Percentiles rank a stretch among this genome's conserved stretches.
Evolutionary conservation across 495 filamentous ascomycete genomes (phyloP).

Genomic region (Xylaria nigripes): DNA sequence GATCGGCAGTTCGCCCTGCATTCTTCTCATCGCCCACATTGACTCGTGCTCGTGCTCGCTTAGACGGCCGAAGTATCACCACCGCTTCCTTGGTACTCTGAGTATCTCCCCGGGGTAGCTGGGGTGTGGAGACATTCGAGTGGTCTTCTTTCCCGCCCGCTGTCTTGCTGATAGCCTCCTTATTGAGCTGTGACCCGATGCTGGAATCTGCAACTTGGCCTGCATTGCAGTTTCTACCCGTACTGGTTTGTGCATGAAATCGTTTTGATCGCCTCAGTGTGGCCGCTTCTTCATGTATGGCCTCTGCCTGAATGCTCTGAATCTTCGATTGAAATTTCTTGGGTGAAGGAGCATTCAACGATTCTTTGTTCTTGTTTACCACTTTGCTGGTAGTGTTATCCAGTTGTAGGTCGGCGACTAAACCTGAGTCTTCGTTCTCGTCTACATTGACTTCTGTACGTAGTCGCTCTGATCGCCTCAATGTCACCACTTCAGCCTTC

Average conservation of each 20-base stretch:
- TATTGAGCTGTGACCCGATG: not conserved
- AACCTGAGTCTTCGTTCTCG: too few species aligned
- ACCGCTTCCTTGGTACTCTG: too few species aligned
- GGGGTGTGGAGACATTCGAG: too few species aligned
- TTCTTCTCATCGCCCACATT: too few species aligned
- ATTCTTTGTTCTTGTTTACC: not conserved
- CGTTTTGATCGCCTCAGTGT: constrained; percentile 7
- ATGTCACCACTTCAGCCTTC: not conserved
- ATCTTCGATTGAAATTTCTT: not conserved
- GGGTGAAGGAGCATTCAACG: not conserved
- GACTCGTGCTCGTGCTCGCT: too few species aligned
- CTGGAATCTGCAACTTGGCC: not conserved
- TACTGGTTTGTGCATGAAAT: not conserved
- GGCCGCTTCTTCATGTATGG: not conserved
- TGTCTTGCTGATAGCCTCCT: not conserved
- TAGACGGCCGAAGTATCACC: too few species aligned
- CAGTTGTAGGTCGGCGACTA: too few species aligned
- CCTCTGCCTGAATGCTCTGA: not conserved
- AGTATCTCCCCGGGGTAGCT: too few species aligned
- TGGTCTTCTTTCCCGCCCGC: not conserved
- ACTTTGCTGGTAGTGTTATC: not conserved
- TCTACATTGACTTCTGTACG: too few species aligned
- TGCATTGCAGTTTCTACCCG: not conserved
- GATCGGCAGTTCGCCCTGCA: too few species aligned
- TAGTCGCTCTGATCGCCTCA: constrained; percentile 7